Evolutionary conservation across 2,329 filamentous ascomycete species (phyloP).

Genomic region (Talaromyces pinophilus): DNA sequence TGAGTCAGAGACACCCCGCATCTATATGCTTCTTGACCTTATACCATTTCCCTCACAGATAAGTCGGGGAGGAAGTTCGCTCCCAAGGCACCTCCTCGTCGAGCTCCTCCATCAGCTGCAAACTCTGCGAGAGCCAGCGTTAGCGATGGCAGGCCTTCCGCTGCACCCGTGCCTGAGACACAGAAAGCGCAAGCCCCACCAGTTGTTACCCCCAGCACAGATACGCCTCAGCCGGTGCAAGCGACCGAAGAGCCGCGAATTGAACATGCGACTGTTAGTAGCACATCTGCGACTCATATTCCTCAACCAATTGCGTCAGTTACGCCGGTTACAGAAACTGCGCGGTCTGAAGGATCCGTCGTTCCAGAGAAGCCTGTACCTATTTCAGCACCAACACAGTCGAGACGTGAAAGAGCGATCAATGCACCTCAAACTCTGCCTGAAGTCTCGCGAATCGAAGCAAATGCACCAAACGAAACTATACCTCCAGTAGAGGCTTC

Average conservation of each 20-base stretch:
- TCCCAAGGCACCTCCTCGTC: slow-evolving; percentile 66
- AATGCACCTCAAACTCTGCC: neutral
- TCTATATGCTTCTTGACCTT: slow-evolving; percentile 17
- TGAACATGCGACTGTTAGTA: neutral
- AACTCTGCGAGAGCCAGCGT: slow-evolving; percentile 39
- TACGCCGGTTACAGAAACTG: neutral
- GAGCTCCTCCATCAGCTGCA: slow-evolving; percentile 49
- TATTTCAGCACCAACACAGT: neutral
- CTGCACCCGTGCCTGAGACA: slow-evolving; percentile 28
- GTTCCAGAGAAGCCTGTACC: slow-evolving; percentile 26
- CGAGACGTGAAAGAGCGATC: neutral
- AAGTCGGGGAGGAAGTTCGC: slow-evolving; percentile 78
- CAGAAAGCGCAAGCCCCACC: slow-evolving; percentile 24
- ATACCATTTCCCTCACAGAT: slow-evolving; percentile 32
- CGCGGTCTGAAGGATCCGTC: slow-evolving; percentile 2
- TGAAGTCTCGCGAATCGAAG: neutral
- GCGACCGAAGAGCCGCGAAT: neutral
- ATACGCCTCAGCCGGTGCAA: slow-evolving; percentile 12
- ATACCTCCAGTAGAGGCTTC: neutral
- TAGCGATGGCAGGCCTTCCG: slow-evolving; percentile 35
- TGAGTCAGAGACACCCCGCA: slow-evolving; percentile 32
- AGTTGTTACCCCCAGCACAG: neutral
- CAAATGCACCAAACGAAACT: neutral
- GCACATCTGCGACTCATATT: neutral
- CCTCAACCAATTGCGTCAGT: neutral